These are phyloP conservation scores for Scheffersomyces lignosus DNA, from an alignment of 805 yeast species.

Conservation along the genomic window DNA sequence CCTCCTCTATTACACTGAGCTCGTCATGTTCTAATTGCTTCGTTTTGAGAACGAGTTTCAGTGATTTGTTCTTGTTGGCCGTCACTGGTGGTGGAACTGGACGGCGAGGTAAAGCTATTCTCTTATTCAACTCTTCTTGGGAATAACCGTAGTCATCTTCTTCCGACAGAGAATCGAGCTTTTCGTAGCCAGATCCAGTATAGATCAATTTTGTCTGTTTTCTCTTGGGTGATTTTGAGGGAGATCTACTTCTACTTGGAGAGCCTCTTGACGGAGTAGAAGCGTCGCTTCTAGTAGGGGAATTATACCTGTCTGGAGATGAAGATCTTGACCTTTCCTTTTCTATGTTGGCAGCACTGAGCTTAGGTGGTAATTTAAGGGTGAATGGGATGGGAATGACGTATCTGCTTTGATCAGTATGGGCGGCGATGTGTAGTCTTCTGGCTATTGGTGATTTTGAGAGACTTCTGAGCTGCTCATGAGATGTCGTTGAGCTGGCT, in stretches of 20 bases:
- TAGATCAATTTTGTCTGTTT: conserved; percentile 25
- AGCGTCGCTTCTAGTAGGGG: not conserved
- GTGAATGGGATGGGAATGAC: conserved; percentile 46
- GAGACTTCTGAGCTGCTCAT: conserved; percentile 25
- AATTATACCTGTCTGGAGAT: conserved; percentile 10
- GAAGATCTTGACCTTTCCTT: conserved; percentile 10
- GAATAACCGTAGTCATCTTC: conserved; percentile 12
- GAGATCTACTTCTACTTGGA: conserved; percentile 8
- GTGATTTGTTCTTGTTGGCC: conserved; percentile 24
- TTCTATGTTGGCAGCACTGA: conserved; percentile 25
- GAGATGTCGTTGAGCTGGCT: conserved; percentile 14
- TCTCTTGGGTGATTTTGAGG: conserved; percentile 13
- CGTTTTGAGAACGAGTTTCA: conserved; percentile 17
- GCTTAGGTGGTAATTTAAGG: conserved; percentile 40
- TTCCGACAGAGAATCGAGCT: conserved; percentile 27
- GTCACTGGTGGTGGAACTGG: conserved; percentile 29
- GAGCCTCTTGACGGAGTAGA: conserved; percentile 1
- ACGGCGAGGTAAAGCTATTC: conserved; percentile 8
- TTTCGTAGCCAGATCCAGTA: conserved; percentile 38
- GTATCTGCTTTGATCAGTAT: conserved; percentile 22
- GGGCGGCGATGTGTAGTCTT: conserved; percentile 32
- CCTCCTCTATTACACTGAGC: conserved; percentile 45
- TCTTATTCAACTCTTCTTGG: conserved; percentile 4
- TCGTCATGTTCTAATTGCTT: conserved; percentile 29
- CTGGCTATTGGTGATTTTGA: conserved; percentile 38